Evolutionary conservation across 2,329 filamentous ascomycete genomes (phyloP).

Genomic region (Botrytis tulipae): DNA sequence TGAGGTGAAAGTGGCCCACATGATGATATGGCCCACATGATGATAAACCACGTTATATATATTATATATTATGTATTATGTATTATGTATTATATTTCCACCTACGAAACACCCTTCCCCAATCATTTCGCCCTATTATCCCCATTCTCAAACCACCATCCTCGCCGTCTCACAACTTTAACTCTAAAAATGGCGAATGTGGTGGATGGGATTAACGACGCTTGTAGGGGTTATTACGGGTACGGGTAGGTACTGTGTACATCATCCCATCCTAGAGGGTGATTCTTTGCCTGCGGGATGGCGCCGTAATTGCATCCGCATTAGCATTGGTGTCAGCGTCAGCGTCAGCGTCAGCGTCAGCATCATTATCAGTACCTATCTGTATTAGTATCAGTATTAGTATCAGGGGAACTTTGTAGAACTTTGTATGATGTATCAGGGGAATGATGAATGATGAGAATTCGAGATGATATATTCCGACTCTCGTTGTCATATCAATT

Average conservation of each 20-base stretch:
- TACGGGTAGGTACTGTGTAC: neutral
- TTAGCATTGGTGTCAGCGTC: neutral
- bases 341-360: neutral
- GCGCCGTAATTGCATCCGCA: constrained; percentile 3
- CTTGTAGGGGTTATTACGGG: neutral
- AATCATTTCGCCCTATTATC: neutral
- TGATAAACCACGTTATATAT: too few relatives aligned
- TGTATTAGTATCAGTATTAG: neutral
- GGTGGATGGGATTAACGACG: neutral
- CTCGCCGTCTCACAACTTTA: neutral
- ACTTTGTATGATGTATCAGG: too few relatives aligned
- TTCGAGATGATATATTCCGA: too few relatives aligned
- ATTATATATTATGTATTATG: too few relatives aligned
- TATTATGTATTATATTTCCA: neutral
- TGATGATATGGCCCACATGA: too few relatives aligned
- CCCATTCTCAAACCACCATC: neutral
- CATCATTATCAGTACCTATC: neutral
- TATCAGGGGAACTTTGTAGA: neutral
- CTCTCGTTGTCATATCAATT: too few relatives aligned
- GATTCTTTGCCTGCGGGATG: neutral
- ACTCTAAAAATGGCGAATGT: constrained; percentile 13
- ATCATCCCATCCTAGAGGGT: neutral
- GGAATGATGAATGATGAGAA: too few relatives aligned
- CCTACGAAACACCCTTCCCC: neutral
- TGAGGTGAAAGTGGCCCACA: too few relatives aligned